Conservation (phyloP, 2,329 filamentous ascomycete genomes). For the Paecilomyces formosus region DNA sequence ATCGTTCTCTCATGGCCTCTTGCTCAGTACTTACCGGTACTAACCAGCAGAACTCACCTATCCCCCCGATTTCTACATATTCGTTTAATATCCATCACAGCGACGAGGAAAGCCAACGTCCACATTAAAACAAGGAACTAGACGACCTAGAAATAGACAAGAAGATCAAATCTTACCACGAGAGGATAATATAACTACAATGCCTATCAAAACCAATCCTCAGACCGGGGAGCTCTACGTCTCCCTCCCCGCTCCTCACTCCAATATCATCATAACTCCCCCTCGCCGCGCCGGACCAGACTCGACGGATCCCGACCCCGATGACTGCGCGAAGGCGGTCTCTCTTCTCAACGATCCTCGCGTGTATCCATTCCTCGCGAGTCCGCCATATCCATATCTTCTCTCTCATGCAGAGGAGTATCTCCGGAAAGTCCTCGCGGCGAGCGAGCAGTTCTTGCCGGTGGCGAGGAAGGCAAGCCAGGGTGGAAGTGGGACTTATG, state of each 20-base stretch:
- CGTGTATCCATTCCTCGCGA: constrained; percentile 14
- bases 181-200: not conserved
- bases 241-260: constrained; percentile 14
- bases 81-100: too few species aligned
- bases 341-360: constrained; percentile 16
- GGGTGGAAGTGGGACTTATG: not conserved
- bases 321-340: constrained; percentile 8
- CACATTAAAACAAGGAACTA: not conserved
- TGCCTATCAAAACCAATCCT: not conserved
- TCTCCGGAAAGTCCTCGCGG: constrained; percentile 1
- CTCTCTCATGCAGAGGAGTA: constrained; percentile 11
- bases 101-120: not conserved
- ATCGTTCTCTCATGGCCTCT: too few species aligned
- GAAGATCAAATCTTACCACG: not conserved
- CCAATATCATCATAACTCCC: constrained; percentile 20
- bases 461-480: not conserved
- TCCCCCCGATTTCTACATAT: too few species aligned
- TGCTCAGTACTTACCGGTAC: too few species aligned
- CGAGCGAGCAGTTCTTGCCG: not conserved
- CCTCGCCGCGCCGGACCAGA: constrained; percentile 6
- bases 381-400: constrained; percentile 18
- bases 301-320: not conserved
- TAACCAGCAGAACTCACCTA: too few species aligned
- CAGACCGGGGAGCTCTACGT: constrained; percentile 16
- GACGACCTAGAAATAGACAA: not conserved